These are phyloP conservation scores for Paradendryphiella salina DNA, from an alignment of 2,329 filamentous ascomycete species.

Conservation along the genomic window DNA sequence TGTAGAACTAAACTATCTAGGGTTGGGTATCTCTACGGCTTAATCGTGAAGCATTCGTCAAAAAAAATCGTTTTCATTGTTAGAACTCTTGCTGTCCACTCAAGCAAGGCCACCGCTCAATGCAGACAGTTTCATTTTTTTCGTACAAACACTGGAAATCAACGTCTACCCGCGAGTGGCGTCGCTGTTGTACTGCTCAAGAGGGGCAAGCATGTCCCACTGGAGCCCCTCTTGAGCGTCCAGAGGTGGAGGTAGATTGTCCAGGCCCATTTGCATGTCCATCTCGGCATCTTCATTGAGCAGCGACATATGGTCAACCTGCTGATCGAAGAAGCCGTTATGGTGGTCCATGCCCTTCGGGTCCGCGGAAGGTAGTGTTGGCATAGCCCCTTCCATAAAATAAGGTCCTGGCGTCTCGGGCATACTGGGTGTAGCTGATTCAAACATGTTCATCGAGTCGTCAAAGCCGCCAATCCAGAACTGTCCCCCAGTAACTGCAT, in stretches of 20 bases:
- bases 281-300: constrained; percentile 29
- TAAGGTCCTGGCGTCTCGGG: constrained; percentile 39
- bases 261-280: constrained; percentile 31
- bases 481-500: constrained; percentile 48
- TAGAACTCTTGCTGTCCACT: too few species aligned
- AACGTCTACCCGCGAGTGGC: neutral
- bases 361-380: constrained; percentile 3
- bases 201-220: constrained; percentile 32
- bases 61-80: neutral
- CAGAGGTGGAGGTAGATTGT: constrained; percentile 22
- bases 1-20: too few species aligned
- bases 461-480: constrained; percentile 53
- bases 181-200: constrained; percentile 33
- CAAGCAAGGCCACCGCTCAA: too few species aligned
- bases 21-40: too few species aligned
- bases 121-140: too few species aligned
- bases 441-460: constrained; percentile 25
- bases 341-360: constrained; percentile 6
- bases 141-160: neutral
- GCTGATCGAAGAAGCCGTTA: constrained; percentile 11
- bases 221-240: constrained; percentile 27
- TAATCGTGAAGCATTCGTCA: neutral
- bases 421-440: constrained; percentile 37
- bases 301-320: constrained; percentile 23
- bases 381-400: constrained; percentile 17